Evolutionary conservation across 441 rosid genomes (phyloP).

Genomic region (Erodium texanum): DNA sequence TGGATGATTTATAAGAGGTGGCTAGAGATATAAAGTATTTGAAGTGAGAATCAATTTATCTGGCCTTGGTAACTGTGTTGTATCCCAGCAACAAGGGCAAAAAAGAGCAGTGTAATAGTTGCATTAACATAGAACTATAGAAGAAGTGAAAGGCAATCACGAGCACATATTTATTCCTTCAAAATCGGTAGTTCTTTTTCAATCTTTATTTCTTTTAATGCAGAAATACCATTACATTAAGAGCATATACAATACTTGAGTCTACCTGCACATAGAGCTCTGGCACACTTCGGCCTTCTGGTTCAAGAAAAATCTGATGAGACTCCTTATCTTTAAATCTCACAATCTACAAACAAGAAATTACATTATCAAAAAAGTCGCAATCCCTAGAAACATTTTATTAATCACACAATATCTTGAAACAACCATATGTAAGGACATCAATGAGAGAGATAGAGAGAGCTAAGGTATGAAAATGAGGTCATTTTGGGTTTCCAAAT

Average conservation of each 20-base stretch:
- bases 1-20: not conserved
- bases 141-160: not conserved
- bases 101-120: not conserved
- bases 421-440: not conserved
- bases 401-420: not conserved
- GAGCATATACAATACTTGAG: slow-evolving; percentile 4
- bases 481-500: not conserved
- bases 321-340: slow-evolving; percentile 95
- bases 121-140: not conserved
- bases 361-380: not conserved
- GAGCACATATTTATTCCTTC: not conserved
- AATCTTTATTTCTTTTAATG: not conserved
- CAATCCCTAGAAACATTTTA: not conserved
- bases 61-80: not conserved
- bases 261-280: slow-evolving; percentile 95
- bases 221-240: not conserved
- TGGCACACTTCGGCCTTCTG: slow-evolving; percentile 95
- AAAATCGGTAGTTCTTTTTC: not conserved
- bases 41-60: not conserved
- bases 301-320: slow-evolving; percentile 98
- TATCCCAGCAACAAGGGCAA: not conserved
- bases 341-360: slow-evolving; percentile 53
- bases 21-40: not conserved
- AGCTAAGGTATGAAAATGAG: not conserved
- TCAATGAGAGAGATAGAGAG: not conserved